These are phyloP conservation scores for Metschnikowia lachancei DNA, from an alignment of 805 yeast species.

Conservation along the genomic window DNA sequence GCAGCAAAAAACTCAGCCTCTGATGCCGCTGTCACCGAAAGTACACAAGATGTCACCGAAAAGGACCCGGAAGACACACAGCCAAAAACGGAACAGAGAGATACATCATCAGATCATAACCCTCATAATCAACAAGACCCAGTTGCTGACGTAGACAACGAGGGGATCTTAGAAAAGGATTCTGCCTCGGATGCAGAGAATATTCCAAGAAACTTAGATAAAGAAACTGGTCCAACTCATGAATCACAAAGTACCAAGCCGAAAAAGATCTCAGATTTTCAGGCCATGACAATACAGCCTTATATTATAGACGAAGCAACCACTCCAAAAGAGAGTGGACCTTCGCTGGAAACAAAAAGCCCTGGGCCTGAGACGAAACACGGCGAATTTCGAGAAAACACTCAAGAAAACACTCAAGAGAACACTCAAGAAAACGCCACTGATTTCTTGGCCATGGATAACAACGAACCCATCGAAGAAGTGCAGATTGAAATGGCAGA, in stretches of 20 bases:
- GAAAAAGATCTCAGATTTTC: not conserved
- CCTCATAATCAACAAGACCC: too few relatives aligned
- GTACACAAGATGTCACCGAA: too few relatives aligned
- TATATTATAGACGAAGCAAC: slow-evolving; percentile 13
- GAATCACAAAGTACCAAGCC: not conserved
- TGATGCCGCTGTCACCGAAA: not conserved
- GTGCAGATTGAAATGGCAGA: slow-evolving; percentile 5
- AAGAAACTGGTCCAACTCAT: not conserved
- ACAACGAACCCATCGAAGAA: slow-evolving; percentile 13
- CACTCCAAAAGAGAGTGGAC: not conserved
- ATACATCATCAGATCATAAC: too few relatives aligned
- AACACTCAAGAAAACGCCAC: not conserved
- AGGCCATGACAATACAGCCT: slow-evolving; percentile 23
- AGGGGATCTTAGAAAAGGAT: too few relatives aligned
- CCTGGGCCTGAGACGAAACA: not conserved
- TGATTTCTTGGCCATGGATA: slow-evolving; percentile 9
- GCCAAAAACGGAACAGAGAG: too few relatives aligned
- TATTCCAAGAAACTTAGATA: not conserved
- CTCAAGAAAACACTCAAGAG: not conserved
- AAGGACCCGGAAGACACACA: too few relatives aligned
- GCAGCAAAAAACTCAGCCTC: not conserved
- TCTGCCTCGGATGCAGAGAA: too few relatives aligned
- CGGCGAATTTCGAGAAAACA: not conserved
- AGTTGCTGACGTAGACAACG: too few relatives aligned
- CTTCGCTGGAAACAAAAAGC: not conserved